These are phyloP conservation scores for Yamadazyma conglobata DNA, from an alignment of 1,139 yeast species.

Conservation along the genomic window DNA sequence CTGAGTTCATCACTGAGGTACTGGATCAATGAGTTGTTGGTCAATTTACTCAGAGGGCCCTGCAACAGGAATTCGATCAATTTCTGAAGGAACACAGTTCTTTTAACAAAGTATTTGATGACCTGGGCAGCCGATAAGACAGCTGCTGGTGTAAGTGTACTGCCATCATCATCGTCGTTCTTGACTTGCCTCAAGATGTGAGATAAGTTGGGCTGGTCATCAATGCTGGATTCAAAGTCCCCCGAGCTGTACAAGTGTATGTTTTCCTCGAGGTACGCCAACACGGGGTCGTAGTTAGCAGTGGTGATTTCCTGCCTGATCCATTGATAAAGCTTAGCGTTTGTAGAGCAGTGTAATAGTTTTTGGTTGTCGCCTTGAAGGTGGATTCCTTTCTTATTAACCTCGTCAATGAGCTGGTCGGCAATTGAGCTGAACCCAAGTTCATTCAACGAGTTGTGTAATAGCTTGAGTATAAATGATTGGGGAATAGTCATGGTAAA, in stretches of 20 bases:
- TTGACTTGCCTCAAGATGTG: conserved; percentile 10
- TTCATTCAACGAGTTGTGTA: conserved; percentile 27
- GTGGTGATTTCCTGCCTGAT: conserved; percentile 18
- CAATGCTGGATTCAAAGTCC: conserved; percentile 5
- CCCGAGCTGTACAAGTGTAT: conserved; percentile 5
- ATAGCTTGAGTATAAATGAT: conserved; percentile 29
- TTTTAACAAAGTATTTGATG: conserved; percentile 25
- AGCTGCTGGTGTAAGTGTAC: too few relatives aligned
- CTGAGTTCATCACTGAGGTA: conserved; percentile 26
- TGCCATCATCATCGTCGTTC: too few relatives aligned
- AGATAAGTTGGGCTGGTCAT: conserved; percentile 8
- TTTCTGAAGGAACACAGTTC: conserved; percentile 23
- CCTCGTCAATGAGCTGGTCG: conserved; percentile 13
- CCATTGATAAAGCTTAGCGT: conserved; percentile 22
- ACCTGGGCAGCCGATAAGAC: too few relatives aligned
- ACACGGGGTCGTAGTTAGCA: conserved; percentile 23
- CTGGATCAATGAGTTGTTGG: conserved; percentile 16
- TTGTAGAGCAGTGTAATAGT: conserved; percentile 9
- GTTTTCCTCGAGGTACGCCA: conserved; percentile 15
- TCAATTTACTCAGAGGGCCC: conserved; percentile 4
- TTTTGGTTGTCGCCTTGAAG: conserved; percentile 4
- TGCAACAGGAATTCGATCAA: conserved; percentile 12
- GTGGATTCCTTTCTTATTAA: conserved; percentile 12
- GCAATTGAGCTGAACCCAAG: conserved; percentile 14
- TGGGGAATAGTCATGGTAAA: conserved; percentile 14